Conservation (phyloP, 441 rosid species). For the Breynia disticha region DNA sequence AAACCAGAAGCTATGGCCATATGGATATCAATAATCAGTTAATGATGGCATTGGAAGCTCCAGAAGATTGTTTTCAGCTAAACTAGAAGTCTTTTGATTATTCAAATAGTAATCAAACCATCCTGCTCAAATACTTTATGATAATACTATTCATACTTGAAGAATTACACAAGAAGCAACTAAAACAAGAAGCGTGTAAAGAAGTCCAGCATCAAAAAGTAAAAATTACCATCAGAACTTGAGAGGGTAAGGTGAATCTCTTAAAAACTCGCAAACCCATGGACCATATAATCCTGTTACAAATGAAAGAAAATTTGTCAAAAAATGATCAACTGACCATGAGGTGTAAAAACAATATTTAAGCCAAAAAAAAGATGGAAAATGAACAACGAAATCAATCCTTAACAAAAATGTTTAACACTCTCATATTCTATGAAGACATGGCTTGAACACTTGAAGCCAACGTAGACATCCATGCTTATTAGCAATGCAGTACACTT, state of each 20-base stretch:
- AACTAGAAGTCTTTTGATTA: too few relatives aligned
- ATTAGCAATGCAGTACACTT: too few relatives aligned
- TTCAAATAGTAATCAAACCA: too few relatives aligned
- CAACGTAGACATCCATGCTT: too few relatives aligned
- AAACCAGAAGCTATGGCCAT: too few relatives aligned
- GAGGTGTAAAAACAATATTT: too few relatives aligned
- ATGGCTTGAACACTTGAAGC: too few relatives aligned
- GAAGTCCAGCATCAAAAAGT: background rate
- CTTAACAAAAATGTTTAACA: background rate
- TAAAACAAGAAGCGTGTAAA: background rate
- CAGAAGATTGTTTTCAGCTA: too few relatives aligned
- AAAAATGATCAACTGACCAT: too few relatives aligned
- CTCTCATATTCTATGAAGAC: background rate
- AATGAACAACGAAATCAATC: background rate
- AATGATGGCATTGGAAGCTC: too few relatives aligned
- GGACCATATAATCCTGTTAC: conserved; percentile 71
- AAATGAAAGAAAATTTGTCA: background rate
- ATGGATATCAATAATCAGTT: too few relatives aligned
- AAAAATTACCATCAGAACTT: conserved; percentile 48
- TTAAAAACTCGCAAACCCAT: conserved; percentile 70
- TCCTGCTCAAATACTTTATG: too few relatives aligned
- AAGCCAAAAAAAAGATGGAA: background rate
- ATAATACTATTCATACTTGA: background rate
- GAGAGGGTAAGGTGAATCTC: conserved; percentile 70
- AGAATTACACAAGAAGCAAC: background rate